Evolutionary conservation across 768 basidiomycete genomes (phyloP).

Genomic region (Termitomyces titanicus): DNA sequence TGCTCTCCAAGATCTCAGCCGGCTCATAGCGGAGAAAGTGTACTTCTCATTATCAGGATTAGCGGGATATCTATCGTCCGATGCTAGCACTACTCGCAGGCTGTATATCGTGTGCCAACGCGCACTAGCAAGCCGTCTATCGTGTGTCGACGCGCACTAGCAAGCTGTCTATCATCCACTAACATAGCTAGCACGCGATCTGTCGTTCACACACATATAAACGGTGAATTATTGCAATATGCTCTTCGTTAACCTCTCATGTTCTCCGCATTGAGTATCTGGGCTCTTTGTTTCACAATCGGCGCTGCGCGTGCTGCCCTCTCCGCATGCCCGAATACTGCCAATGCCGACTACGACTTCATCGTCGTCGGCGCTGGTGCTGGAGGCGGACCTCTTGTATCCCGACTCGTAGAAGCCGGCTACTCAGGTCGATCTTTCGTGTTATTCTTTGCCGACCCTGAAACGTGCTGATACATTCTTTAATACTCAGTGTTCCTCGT

Average conservation of each 20-base stretch:
- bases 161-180: too few relatives aligned
- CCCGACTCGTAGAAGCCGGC: conserved; percentile 21
- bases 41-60: too few relatives aligned
- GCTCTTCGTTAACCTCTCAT: not conserved
- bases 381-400: conserved; percentile 24
- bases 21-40: too few relatives aligned
- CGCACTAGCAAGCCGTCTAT: too few relatives aligned
- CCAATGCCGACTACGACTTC: conserved; percentile 20
- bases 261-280: not conserved
- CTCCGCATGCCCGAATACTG: conserved; percentile 4
- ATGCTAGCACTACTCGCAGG: too few relatives aligned
- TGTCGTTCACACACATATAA: not conserved
- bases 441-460: not conserved
- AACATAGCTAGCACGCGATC: too few relatives aligned
- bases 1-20: too few relatives aligned
- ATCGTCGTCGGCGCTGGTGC: conserved; percentile 25
- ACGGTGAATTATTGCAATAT: not conserved
- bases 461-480: not conserved
- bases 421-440: conserved; percentile 17
- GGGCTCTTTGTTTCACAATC: not conserved
- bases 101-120: too few relatives aligned
- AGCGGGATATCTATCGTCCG: too few relatives aligned
- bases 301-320: conserved; percentile 2
- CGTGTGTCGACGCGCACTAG: too few relatives aligned
- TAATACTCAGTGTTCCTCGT: conserved; percentile 21